Evolutionary conservation across 345 rosid genomes (phyloP), one percentile per base, ranked within the genome.

Genomic region (Limnanthes douglasii): DNA sequence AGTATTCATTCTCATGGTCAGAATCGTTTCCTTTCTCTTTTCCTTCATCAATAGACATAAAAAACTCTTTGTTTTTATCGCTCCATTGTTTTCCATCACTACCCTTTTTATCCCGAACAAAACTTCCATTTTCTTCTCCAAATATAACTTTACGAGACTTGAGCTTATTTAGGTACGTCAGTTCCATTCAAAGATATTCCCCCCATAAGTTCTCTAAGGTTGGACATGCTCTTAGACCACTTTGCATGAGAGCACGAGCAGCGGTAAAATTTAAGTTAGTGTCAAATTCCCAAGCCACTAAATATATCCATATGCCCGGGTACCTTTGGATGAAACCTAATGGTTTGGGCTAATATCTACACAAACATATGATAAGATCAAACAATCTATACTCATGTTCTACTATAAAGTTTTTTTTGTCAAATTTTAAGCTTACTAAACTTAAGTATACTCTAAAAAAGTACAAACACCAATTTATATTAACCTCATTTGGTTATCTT

Each of bases 251-350:
- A 31, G 70, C 77, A 34, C 84, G 76, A 32, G 92, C 84, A 14
- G 71, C 72, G 4, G 60, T 49, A 3, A 68, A 77, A 45, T 74
- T 74, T 27, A 71, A 55, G 47, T 74, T 71, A 24, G 70, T 64
- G 53, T 78, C 80, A 9, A 74, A 78, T 54, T 78, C 78, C 92
- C 92, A 78, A 30, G 80, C 80, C 12, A 80, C 84, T 41, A 80
- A 80, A 61, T 78, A 74, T 32, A 78, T 71, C 84, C 84, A 78
- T 32, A 73, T 69, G 18, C 70, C 78, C 0, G n/a, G 82, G 73
- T n/a, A 64, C 78, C 61, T 62, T 77, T 0, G 82, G 78, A 51
- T 69, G 86, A 50, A 77, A 66, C 39, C 84, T 68, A 26, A 70
- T 59, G 20, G 59, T 58, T 51, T 78, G 77, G 51, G 80, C 77